phyloP scores from a whole-genome alignment of 2,329 filamentous ascomycete species.

The Zopfia rhizophila region DNA sequence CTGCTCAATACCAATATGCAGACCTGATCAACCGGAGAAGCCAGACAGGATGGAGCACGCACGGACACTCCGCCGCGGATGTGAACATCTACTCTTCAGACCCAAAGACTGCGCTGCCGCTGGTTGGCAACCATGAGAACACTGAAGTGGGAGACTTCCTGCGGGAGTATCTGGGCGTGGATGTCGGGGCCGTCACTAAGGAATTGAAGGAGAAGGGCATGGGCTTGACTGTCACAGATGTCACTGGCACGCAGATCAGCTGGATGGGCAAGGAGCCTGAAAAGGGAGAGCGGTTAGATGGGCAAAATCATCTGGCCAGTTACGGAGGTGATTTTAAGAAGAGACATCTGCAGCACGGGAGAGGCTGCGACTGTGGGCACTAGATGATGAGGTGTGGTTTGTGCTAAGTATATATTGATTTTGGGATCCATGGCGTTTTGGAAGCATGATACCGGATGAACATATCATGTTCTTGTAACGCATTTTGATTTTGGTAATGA shows the following conservation, averaged over 20 bases:
- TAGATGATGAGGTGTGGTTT: constrained; percentile 14
- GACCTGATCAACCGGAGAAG: constrained; percentile 88
- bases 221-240: constrained; percentile 40
- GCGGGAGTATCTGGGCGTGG: constrained; percentile 78
- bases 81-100: constrained; percentile 95
- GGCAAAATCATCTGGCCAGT: constrained; percentile 56
- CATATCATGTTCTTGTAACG: too few species aligned
- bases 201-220: constrained; percentile 72
- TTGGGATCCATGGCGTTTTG: too few species aligned
- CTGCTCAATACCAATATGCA: constrained; percentile 73
- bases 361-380: constrained; percentile 43
- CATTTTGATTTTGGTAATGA: too few species aligned
- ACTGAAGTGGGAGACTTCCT: constrained; percentile 90
- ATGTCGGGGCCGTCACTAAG: constrained; percentile 80
- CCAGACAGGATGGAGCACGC: constrained; percentile 92
- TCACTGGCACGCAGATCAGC: constrained; percentile 39
- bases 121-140: constrained; percentile 93
- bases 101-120: constrained; percentile 66
- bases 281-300: constrained; percentile 56
- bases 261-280: constrained; percentile 58
- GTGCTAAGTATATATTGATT: not conserved
- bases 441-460: too few species aligned
- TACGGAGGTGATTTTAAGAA: constrained; percentile 50
- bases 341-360: constrained; percentile 40
- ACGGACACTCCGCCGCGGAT: constrained; percentile 89